Evolutionary conservation across 2,329 filamentous ascomycete genomes (phyloP).

Genomic region (Arthrinium puccinioides): DNA sequence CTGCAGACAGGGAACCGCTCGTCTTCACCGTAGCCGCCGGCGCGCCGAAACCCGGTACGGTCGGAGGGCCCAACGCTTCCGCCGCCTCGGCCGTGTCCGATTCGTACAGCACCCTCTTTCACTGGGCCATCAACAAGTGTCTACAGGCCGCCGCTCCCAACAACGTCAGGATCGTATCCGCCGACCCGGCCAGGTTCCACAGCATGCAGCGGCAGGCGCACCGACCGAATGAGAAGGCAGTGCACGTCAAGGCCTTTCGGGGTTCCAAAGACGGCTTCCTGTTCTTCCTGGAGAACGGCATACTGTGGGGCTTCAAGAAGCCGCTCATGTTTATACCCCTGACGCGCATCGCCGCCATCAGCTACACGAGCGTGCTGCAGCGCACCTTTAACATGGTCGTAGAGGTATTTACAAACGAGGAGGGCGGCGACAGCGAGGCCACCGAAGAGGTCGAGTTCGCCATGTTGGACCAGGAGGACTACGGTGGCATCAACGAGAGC

Average conservation of each 20-base stretch:
- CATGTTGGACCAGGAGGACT: constrained; percentile 66
- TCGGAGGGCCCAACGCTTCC: constrained; percentile 41
- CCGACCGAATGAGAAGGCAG: constrained; percentile 53
- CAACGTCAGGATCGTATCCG: constrained; percentile 38
- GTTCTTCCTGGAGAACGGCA: constrained; percentile 60
- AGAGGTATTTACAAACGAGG: constrained; percentile 41
- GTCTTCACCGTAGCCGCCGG: constrained; percentile 56
- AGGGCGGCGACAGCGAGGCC: constrained; percentile 31
- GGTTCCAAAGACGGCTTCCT: constrained; percentile 63
- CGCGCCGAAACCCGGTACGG: constrained; percentile 52
- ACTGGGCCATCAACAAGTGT: constrained; percentile 51
- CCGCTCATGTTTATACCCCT: constrained; percentile 58
- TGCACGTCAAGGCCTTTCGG: constrained; percentile 59
- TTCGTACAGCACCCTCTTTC: constrained; percentile 49
- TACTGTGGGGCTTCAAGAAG: constrained; percentile 66
- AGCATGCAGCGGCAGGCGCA: constrained; percentile 49
- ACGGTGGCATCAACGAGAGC: constrained; percentile 52
- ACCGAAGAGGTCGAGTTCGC: constrained; percentile 59
- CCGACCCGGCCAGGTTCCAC: constrained; percentile 50
- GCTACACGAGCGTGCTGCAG: constrained; percentile 60
- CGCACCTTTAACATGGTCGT: constrained; percentile 63
- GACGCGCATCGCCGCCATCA: constrained; percentile 53
- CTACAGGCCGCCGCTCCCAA: constrained; percentile 40
- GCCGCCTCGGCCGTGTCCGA: constrained; percentile 49
- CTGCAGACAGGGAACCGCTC: constrained; percentile 44